Base-by-base conservation (phyloP, 1,284 basidiomycete species). In the Cystobasidium sp. region DNA sequence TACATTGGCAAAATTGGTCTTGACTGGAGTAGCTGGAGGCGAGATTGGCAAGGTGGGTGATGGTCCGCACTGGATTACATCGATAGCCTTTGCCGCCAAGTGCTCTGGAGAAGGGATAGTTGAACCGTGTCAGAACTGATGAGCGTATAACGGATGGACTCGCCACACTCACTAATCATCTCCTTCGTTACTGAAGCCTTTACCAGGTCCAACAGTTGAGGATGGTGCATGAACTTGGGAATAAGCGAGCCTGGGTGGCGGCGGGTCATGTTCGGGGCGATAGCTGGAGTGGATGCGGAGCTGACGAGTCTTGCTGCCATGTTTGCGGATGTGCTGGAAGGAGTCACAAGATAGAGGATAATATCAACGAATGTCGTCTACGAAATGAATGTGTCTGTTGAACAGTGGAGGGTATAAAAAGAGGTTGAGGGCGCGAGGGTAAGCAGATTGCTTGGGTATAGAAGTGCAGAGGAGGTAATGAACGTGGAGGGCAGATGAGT, bases 141-240 rank as follows among this genome's bases (percentile, higher is more conserved):
- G 66, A 20, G 68, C 65, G 69, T 18, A 53, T n/a, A 53, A 49
- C n/a, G 44, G 18, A 41, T 3, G 22, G 22, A 43, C 1, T 6
- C 16, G 6, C 37, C 22, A 22, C 24, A 75, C 80, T 68, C 62
- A 81, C 88, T 83, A 81, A 96, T 87, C 89, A 97, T 94, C 75
- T 92, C 90, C 81, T 86, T 84, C 7, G 91, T 88, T 69, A 96
- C 91, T 44, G 87, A 88, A 76, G 87, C 88, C 77, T 87, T 85
- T 84, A 96, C 86, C 80, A 96, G 89, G 78, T 88, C 86, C 77
- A 94, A 85, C 77, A 97, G 87, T 58, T 86, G 87, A n/a, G 89
- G 89, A 82, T 91, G 88, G 84, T 94, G 93, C 65, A 77, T 51
- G 62, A 70, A 76, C 76, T 79, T 80, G 44, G 78, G 79, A 24